Evolutionary conservation across 208 protist species (phyloP).

Genomic region (Crithidia fasciculata): DNA sequence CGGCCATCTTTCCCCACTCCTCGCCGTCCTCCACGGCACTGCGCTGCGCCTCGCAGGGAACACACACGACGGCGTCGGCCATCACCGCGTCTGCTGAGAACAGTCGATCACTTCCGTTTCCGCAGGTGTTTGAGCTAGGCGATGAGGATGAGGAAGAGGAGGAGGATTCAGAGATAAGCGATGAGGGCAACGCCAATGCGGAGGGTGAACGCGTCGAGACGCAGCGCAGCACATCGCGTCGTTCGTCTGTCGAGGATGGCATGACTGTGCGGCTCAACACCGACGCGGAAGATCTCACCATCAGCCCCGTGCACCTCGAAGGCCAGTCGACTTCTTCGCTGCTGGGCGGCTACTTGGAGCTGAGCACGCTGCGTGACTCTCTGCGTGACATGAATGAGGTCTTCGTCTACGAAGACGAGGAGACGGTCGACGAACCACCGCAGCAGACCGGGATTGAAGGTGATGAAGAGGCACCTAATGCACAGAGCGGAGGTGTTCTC

Average conservation of each 20-base stretch:
- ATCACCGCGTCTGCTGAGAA: conserved; percentile 6
- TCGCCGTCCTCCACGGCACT: neutral
- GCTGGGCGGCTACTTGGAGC: neutral
- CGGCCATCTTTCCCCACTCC: neutral
- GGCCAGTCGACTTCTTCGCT: neutral
- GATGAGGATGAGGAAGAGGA: neutral
- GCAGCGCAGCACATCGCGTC: neutral
- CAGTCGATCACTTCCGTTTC: conserved; percentile 9
- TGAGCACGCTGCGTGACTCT: conserved; percentile 22
- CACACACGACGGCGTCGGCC: neutral
- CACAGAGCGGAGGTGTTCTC: too few species aligned
- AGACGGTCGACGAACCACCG: conserved; percentile 16
- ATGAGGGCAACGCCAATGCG: neutral
- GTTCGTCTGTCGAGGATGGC: neutral
- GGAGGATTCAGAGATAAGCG: too few species aligned
- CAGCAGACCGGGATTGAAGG: neutral
- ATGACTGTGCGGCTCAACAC: neutral
- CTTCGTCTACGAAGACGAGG: conserved; percentile 64
- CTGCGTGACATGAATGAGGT: conserved; percentile 51
- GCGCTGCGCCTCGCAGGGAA: neutral
- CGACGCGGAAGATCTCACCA: neutral
- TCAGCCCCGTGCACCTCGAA: neutral
- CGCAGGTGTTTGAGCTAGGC: neutral
- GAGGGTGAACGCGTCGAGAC: neutral
- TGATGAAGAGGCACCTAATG: neutral